A percentile compares a stretch with the other conserved stretches of the same genome.
Conservation (phyloP, 331 rosid species). For the Quercus phellos region DNA sequence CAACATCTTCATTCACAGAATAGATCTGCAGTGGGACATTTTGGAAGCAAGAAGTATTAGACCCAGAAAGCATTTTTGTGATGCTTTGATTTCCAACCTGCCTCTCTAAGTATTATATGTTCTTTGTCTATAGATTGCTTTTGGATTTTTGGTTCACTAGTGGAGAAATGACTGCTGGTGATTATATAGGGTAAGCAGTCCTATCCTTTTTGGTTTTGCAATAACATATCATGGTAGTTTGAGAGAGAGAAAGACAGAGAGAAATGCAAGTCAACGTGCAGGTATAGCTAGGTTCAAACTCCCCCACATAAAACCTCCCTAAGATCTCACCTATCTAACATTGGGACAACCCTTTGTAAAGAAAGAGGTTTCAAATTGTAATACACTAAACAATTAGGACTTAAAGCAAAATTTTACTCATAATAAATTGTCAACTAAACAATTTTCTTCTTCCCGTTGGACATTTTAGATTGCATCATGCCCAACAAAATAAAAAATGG, state of each 20-base stretch:
- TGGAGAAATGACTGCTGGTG: neutral
- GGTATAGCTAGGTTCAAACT: neutral
- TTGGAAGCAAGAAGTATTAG: constrained; percentile 20
- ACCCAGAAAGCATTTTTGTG: constrained; percentile 28
- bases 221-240: neutral
- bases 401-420: neutral
- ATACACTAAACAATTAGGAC: no score
- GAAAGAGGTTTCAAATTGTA: neutral
- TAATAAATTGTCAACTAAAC: neutral
- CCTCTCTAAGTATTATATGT: neutral
- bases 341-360: constrained; percentile 14
- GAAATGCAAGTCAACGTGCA: constrained; percentile 42
- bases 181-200: neutral
- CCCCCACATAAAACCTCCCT: constrained; percentile 70
- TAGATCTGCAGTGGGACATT: constrained; percentile 29
- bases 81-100: neutral
- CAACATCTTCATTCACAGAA: constrained; percentile 14
- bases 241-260: neutral
- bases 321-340: constrained; percentile 28
- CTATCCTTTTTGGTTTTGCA: neutral
- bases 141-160: neutral
- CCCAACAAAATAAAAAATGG: neutral
- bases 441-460: neutral
- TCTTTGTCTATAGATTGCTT: neutral
- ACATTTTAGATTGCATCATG: neutral